Percentiles rank a stretch among this genome's conserved stretches.
phyloP scores from a whole-genome alignment of 371 early-diverging fungal genomes.

The Mortierella sp. region DNA sequence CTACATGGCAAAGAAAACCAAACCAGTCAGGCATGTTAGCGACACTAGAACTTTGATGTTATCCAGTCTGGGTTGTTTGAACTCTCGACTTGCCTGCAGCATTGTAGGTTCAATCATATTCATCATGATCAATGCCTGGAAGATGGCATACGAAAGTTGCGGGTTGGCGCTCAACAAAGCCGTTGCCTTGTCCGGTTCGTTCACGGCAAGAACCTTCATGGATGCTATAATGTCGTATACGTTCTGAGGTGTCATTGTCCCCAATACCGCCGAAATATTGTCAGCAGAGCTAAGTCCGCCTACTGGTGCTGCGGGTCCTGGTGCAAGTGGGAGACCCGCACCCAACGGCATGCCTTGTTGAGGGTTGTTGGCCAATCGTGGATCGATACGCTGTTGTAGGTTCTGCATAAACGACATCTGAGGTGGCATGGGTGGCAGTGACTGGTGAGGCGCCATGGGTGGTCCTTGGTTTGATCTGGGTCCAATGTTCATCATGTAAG shows the following conservation, averaged over 20 bases:
- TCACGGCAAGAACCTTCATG: slow-evolving; percentile 78
- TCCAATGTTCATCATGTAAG: slow-evolving; percentile 35
- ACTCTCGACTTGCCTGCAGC: slow-evolving; percentile 82
- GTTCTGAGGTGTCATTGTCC: slow-evolving; percentile 75
- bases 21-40: too few species aligned
- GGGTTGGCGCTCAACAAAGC: slow-evolving; percentile 80
- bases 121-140: slow-evolving; percentile 87
- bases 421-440: slow-evolving; percentile 34
- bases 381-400: slow-evolving; percentile 38
- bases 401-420: slow-evolving; percentile 41
- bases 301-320: slow-evolving; percentile 23
- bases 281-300: slow-evolving; percentile 60
- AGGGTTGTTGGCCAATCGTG: slow-evolving; percentile 37
- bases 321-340: too few species aligned
- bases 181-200: slow-evolving; percentile 73
- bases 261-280: slow-evolving; percentile 72
- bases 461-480: slow-evolving; percentile 25
- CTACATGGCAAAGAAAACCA: too few species aligned
- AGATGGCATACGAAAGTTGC: slow-evolving; percentile 86
- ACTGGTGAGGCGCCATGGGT: too few species aligned
- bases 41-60: too few species aligned
- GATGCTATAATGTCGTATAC: slow-evolving; percentile 79
- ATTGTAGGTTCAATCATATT: slow-evolving; percentile 83
- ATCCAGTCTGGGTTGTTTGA: too few species aligned
- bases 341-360: slow-evolving; percentile 16